Evolutionary conservation across 768 basidiomycete genomes (phyloP), one percentile per base, ranked within the genome.

Genomic region (Phaeotremella fagi): DNA sequence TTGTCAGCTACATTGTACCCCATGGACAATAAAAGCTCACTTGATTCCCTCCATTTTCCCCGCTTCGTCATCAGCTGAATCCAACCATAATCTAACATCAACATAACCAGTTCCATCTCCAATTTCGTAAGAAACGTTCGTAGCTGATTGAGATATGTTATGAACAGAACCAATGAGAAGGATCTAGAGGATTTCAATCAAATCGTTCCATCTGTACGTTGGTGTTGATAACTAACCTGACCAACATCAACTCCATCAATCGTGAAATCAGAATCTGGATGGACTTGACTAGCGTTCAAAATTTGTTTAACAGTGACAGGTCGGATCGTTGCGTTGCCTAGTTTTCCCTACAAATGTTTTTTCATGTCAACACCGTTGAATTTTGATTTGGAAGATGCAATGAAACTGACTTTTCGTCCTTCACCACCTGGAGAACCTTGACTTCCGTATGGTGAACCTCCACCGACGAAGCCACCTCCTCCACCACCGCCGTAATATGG

Each of bases 241-340:
- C 86, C 86, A 53, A 91, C 78, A 57, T 91, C 87, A 3, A 79
- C 75, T 25, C 83, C 86, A 53, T 90, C 90, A 28, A 98, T 78
- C 54, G 79, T 79, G 83, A 90, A 95, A 53, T 92, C 89, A 1
- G 88, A 85, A 61, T 97, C 92, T 1, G 85, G 79, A 68, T 94
- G 88, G 4, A 84, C 80, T 77, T 92, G 90, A n/a, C 77, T 79
- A 1, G 91, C 86, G 60, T 81, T 80, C 29, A 78, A 69, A 41
- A 95, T 79, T 68, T 94, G 90, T 47, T 82, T 80, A 62, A 87
- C 80, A 2, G 86, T 89, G 46, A 89, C 80, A 3, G 90, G 88
- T 29, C 90, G 80, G 22, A 85, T 72, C 2, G 83, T 73, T 15
- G 63, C 50, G n/a, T 63, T 66, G 22, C 65, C 62, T 18, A 59